Percentiles rank a stretch among this genome's conserved stretches.
These are phyloP conservation scores for Gnaphalium uliginosum DNA, from an alignment of 129 eudicot species.

Conservation along the genomic window DNA sequence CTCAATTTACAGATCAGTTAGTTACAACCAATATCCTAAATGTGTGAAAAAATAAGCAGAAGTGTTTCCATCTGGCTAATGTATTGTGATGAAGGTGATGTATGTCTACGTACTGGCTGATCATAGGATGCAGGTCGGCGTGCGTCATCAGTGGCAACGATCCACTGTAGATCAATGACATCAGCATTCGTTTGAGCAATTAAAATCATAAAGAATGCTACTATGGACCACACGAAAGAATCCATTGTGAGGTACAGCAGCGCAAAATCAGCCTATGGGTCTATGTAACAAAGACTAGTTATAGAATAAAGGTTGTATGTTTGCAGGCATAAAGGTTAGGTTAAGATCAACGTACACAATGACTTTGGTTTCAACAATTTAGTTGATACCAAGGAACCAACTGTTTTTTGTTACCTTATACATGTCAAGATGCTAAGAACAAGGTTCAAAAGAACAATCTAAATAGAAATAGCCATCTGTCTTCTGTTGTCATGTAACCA, in stretches of 20 bases:
- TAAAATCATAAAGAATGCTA: constrained; percentile 24
- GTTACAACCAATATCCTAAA: not conserved
- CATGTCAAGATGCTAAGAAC: constrained; percentile 31
- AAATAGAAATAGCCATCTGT: constrained; percentile 6
- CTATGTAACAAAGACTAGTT: constrained; percentile 9
- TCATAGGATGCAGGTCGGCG: constrained; percentile 33
- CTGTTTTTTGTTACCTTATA: constrained; percentile 36
- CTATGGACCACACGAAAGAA: constrained; percentile 29
- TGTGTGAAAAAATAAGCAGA: not conserved
- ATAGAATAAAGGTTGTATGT: constrained; percentile 5
- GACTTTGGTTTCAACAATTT: constrained; percentile 34
- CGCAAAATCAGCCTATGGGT: constrained; percentile 7
- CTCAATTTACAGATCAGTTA: too few species aligned
- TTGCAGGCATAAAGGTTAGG: constrained; percentile 32
- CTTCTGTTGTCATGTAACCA: not conserved
- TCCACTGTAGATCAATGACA: constrained; percentile 57
- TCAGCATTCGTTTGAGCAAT: constrained; percentile 32
- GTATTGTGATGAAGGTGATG: not conserved
- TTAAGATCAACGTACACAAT: constrained; percentile 7
- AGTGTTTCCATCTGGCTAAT: not conserved
- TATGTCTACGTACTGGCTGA: constrained; percentile 42
- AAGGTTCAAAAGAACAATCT: not conserved
- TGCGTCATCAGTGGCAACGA: constrained; percentile 38
- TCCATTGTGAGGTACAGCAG: constrained; percentile 40
- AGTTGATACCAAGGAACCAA: constrained; percentile 30